Conservation (phyloP, 768 basidiomycete genomes). For the Tylopilus sp. region DNA sequence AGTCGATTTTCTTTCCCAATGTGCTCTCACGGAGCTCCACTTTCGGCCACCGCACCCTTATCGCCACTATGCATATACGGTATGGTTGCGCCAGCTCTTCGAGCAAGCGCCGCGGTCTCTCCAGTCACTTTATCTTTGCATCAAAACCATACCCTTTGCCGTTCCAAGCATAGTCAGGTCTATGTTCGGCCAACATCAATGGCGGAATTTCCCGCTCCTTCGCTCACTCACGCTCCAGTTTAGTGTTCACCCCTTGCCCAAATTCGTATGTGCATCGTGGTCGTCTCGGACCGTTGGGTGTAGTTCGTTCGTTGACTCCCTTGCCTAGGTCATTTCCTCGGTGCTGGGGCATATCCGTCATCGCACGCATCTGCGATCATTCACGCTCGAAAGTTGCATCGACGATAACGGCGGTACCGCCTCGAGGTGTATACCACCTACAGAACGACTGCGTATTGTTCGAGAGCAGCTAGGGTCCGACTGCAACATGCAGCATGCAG, state of each 20-base stretch:
- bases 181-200: not conserved
- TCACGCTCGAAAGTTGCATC: not conserved
- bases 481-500: no score
- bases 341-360: not conserved
- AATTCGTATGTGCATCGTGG: no score
- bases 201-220: slow-evolving; percentile 4
- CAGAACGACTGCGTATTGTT: not conserved
- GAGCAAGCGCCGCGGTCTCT: no score
- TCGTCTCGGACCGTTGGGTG: not conserved
- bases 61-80: no score
- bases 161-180: not conserved
- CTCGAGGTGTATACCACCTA: no score
- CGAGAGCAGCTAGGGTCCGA: not conserved
- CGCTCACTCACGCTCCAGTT: slow-evolving; percentile 5
- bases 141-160: no score
- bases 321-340: not conserved
- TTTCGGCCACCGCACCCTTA: not conserved
- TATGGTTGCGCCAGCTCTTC: no score
- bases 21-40: slow-evolving; percentile 2
- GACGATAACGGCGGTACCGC: no score
- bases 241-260: no score
- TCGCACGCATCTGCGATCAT: not conserved
- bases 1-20: not conserved
- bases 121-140: no score
- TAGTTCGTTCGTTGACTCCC: not conserved